phyloP scores from a whole-genome alignment of 1,284 basidiomycete species.

The Fomitiporia mediterranea region DNA sequence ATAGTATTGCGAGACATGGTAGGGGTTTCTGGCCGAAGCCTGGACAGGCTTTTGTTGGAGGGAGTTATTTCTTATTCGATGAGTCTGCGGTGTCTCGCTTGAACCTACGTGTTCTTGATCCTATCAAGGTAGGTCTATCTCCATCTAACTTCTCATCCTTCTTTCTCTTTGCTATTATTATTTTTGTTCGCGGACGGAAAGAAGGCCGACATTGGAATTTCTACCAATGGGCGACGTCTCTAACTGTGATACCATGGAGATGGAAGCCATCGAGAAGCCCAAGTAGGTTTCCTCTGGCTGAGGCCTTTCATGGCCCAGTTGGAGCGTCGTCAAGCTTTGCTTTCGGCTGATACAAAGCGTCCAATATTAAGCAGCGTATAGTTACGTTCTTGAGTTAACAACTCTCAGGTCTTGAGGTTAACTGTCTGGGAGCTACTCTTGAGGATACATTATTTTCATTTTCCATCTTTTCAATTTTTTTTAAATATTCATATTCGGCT shows the following conservation, averaged over 20 bases:
- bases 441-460: constrained; percentile 51
- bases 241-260: constrained; percentile 25
- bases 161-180: constrained; percentile 21
- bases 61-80: constrained; percentile 79
- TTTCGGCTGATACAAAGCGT: constrained; percentile 87
- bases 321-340: constrained; percentile 35
- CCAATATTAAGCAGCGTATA: constrained; percentile 55
- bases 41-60: constrained; percentile 76
- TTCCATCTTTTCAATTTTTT: too few relatives aligned
- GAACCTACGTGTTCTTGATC: constrained; percentile 48
- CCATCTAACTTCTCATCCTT: constrained; percentile 21
- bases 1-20: constrained; percentile 59
- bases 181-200: constrained; percentile 68
- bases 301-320: constrained; percentile 25
- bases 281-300: constrained; percentile 42
- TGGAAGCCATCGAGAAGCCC: constrained; percentile 41
- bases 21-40: constrained; percentile 76
- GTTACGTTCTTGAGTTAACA: constrained; percentile 61
- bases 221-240: constrained; percentile 58
- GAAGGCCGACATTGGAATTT: constrained; percentile 79
- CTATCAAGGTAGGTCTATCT: constrained; percentile 50
- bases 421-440: constrained; percentile 81
- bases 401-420: constrained; percentile 68
- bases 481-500: constrained; percentile 24
- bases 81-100: constrained; percentile 48